Evolutionary conservation across 129 eudicot species (phyloP), one percentile per base, ranked within the genome.

Genomic region (Silybum marianum): DNA sequence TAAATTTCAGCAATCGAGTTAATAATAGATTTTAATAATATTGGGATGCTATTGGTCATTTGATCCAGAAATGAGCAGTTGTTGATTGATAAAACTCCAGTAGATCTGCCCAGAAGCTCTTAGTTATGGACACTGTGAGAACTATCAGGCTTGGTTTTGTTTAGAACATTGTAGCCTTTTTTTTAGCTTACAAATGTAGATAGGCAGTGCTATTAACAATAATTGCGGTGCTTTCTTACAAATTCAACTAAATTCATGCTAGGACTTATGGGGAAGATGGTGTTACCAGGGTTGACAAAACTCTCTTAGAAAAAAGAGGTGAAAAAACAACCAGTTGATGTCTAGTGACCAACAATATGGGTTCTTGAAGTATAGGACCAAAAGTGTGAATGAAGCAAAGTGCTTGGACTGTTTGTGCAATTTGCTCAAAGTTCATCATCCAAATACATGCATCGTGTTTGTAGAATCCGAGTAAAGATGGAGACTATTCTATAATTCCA

Each of bases 201-300:
- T 2, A 48, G 60, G 60, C 60, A 48, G 60, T 48, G 19, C 18
- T 48, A 48, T 6, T 13, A 13, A 48, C 3, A 48, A 14, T 48
- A 48, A 14, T 48, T 48, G 13, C 60, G 5, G 60, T 13, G 60
- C 60, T 48, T 48, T 48, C 60, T 13, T 48, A 48, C 60, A 48
- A 14, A 14, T 48, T 13, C 19, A 48, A 48, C 58, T 12, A 46
- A 46, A 46, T 46, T 46, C 58, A 46, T 46, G 60, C 3, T 48
- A 48, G 58, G 60, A 48, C n/a, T 48, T n/a, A n/a, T n/a, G n/a
- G n/a, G n/a, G n/a, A n/a, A n/a, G 63, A 73, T 73, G 10, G 63
- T 73, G 7, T 22, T 73, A 42, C 21, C 77, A 40, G 1, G 77
- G 24, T 10, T 73, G 36, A 40, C 60, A 73, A 73, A 42, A 73